A percentile compares a stretch with the other conserved stretches of the same genome.
phyloP scores from a whole-genome alignment of 2,329 filamentous ascomycete genomes.

The Aspergillus quadrilineatus region DNA sequence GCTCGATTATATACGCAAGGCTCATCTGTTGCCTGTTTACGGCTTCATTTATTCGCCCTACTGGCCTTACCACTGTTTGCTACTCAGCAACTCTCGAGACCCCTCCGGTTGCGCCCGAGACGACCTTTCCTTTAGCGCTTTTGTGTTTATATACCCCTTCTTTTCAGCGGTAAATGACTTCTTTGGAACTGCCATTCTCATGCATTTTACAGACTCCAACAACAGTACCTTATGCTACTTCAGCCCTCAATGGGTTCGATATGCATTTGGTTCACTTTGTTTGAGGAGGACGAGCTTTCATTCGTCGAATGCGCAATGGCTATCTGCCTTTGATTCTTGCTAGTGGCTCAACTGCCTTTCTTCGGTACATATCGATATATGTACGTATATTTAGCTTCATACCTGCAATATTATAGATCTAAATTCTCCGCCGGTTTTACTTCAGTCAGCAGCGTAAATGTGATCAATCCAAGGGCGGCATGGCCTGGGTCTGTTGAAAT shows the following conservation, averaged over 20 bases:
- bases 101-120: slow-evolving; percentile 19
- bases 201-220: slow-evolving; percentile 2
- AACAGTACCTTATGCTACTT: neutral
- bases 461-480: neutral
- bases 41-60: neutral
- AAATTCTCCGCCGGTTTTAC: neutral
- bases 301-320: slow-evolving; percentile 2
- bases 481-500: neutral
- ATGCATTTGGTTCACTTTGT: neutral
- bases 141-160: slow-evolving; percentile 33
- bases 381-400: slow-evolving; percentile 26
- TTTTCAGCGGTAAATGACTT: slow-evolving; percentile 24
- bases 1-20: neutral
- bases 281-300: neutral
- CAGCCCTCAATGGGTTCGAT: neutral
- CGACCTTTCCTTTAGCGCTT: slow-evolving; percentile 16
- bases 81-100: neutral
- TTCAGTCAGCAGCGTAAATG: neutral
- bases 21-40: neutral
- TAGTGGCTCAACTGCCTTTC: neutral
- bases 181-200: slow-evolving; percentile 17
- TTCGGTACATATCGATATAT: slow-evolving; percentile 31
- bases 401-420: slow-evolving; percentile 7
- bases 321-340: neutral
- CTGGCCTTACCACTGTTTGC: neutral